phyloP scores from a whole-genome alignment of 1,139 yeast genomes.

The Suhomyces bolitotheri region DNA sequence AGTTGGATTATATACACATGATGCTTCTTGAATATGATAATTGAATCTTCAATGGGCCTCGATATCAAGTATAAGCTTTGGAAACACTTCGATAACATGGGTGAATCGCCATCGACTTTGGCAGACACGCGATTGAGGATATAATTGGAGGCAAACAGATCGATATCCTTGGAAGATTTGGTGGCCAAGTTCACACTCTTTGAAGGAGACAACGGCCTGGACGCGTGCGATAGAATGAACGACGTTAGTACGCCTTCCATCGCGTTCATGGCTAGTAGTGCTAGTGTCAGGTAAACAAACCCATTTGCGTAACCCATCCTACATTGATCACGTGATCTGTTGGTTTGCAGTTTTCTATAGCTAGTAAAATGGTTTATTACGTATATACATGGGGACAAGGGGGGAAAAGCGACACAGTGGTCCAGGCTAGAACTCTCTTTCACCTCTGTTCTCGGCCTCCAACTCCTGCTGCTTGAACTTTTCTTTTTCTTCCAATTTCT shows the following conservation, averaged over 20 bases:
- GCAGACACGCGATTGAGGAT: slow-evolving; percentile 9
- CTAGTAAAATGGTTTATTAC: too few species aligned
- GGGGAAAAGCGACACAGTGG: too few species aligned
- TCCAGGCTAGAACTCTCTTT: slow-evolving; percentile 23
- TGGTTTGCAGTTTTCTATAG: too few species aligned
- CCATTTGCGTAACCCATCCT: slow-evolving; percentile 1
- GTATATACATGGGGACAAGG: too few species aligned
- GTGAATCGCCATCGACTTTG: slow-evolving; percentile 7
- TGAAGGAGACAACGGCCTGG: slow-evolving; percentile 14
- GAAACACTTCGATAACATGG: slow-evolving; percentile 20
- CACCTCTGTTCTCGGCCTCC: slow-evolving; percentile 25
- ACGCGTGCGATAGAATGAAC: slow-evolving; percentile 9
- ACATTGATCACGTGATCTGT: slow-evolving; percentile 6
- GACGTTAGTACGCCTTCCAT: slow-evolving; percentile 9
- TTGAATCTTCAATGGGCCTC: slow-evolving; percentile 7
- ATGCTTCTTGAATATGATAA: slow-evolving; percentile 25
- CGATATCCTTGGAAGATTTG: slow-evolving; percentile 14
- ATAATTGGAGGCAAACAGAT: slow-evolving; percentile 12
- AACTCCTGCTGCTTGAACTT: slow-evolving; percentile 24
- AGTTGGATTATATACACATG: slow-evolving; percentile 33
- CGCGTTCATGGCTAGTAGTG: slow-evolving; percentile 5
- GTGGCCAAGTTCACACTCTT: slow-evolving; percentile 13
- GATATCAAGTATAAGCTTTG: slow-evolving; percentile 20
- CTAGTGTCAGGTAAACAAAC: slow-evolving; percentile 9
- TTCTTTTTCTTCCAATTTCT: slow-evolving; percentile 47